Conservation (phyloP, 208 protist genomes). For the Phytomonas sp. region DNA sequence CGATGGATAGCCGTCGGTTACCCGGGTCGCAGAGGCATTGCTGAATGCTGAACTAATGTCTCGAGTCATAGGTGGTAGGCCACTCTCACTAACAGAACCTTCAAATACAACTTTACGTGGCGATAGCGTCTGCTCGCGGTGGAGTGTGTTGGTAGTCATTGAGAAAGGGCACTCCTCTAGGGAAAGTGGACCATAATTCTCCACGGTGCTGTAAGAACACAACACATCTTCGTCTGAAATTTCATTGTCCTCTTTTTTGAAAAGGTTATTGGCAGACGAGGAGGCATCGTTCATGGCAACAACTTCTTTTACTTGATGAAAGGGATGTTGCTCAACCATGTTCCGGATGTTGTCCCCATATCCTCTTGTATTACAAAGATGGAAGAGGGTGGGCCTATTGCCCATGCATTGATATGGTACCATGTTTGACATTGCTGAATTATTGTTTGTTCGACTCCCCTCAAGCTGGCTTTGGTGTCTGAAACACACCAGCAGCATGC, state of each 20-base stretch:
- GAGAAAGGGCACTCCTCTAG: not conserved
- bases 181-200: not conserved
- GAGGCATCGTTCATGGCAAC: not conserved
- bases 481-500: conserved; percentile 12
- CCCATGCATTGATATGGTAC: not conserved
- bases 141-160: not conserved
- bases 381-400: not conserved
- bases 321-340: not conserved
- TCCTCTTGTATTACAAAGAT: not conserved
- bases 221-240: not conserved
- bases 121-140: not conserved
- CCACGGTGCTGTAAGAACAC: not conserved
- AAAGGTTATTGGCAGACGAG: not conserved
- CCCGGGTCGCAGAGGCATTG: not conserved
- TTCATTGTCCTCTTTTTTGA: not conserved
- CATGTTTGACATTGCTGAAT: not conserved
- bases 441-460: not conserved
- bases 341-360: not conserved
- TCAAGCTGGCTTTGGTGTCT: not conserved
- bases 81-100: not conserved
- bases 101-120: not conserved
- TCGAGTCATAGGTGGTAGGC: not conserved
- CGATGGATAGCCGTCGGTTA: not conserved
- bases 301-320: not conserved
- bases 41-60: not conserved